phyloP scores from a whole-genome alignment of 176 grass and related monocot species.

The Themeda triandra region DNA sequence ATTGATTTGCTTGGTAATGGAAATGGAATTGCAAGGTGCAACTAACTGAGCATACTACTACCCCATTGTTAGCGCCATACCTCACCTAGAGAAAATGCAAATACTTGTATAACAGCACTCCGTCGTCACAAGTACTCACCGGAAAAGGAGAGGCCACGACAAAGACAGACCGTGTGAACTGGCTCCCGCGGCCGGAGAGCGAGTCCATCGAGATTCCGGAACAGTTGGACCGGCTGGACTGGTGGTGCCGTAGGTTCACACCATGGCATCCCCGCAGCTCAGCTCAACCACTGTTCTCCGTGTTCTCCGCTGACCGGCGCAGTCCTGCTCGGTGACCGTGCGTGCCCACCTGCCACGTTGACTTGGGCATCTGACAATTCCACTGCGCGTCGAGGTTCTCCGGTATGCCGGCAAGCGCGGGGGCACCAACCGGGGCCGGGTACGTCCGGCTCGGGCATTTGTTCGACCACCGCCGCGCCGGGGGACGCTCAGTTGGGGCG shows the following conservation, averaged over 20 bases:
- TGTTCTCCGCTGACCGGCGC: background rate
- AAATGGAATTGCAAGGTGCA: background rate
- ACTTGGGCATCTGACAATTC: background rate
- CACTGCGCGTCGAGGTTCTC: background rate
- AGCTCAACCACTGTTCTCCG: background rate
- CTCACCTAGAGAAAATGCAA: too few species aligned
- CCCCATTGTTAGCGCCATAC: background rate
- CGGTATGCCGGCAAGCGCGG: too few species aligned
- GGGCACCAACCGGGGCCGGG: background rate
- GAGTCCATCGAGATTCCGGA: background rate
- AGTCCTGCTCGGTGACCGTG: background rate
- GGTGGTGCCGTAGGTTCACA: background rate
- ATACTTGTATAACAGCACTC: background rate
- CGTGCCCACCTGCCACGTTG: background rate
- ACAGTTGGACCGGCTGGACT: background rate
- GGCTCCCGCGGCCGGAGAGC: background rate
- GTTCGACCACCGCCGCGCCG: too few species aligned
- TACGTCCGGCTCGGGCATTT: too few species aligned
- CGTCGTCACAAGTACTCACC: background rate
- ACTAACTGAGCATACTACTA: background rate
- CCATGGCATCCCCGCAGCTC: background rate
- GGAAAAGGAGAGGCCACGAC: background rate
- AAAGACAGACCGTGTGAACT: background rate
- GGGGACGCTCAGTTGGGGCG: background rate
- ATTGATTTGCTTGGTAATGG: background rate